These are phyloP conservation scores for Mycena epipterygia DNA, from an alignment of 768 basidiomycete species.

Conservation along the genomic window DNA sequence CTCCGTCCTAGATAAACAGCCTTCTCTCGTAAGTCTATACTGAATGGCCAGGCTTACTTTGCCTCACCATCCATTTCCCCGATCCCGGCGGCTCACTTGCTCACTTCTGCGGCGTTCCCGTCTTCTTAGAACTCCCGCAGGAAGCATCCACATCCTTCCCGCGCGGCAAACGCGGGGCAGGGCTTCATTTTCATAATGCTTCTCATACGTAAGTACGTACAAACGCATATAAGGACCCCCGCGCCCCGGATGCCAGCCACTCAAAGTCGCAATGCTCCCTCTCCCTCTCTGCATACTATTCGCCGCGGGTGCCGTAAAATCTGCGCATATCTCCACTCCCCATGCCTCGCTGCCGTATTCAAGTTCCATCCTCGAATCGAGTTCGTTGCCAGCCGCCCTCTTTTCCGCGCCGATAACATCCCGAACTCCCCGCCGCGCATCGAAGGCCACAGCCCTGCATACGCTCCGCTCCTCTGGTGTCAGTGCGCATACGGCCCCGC, in stretches of 20 bases:
- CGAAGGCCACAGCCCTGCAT: constrained; percentile 19
- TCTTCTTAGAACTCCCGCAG: constrained; percentile 4
- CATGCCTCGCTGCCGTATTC: background rate
- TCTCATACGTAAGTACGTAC: background rate
- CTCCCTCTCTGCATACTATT: background rate
- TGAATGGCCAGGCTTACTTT: too few relatives aligned
- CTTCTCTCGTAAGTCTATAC: background rate
- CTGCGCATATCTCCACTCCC: background rate
- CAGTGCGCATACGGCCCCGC: background rate
- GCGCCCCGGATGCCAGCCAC: background rate
- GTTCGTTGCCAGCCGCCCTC: background rate
- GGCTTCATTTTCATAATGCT: background rate
- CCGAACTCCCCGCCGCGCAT: background rate
- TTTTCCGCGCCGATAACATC: constrained; percentile 18
- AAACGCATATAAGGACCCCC: background rate
- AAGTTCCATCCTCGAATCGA: background rate
- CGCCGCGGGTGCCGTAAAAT: background rate
- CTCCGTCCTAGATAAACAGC: background rate
- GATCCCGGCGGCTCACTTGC: constrained; percentile 4
- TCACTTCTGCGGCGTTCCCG: constrained; percentile 2
- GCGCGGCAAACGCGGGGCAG: constrained; percentile 3
- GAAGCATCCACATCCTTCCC: background rate
- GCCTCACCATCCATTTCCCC: background rate
- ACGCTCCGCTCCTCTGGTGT: background rate
- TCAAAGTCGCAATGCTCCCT: background rate